phyloP scores from a whole-genome alignment of 352 stramenopile species.

The Pythium pectinolyticum region DNA sequence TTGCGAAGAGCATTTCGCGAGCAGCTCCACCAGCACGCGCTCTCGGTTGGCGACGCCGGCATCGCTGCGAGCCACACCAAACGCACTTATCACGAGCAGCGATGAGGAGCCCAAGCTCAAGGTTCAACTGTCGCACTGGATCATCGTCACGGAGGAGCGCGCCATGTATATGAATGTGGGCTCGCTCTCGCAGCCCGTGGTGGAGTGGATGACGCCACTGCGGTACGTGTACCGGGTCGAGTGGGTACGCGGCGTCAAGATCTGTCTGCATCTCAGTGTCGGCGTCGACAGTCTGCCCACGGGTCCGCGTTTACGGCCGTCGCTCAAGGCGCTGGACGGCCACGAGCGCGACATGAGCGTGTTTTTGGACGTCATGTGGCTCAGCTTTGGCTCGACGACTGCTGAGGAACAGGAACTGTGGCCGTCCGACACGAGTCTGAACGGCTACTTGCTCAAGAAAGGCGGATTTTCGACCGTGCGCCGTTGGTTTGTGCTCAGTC shows the following conservation, averaged over 20 bases:
- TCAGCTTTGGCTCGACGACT: constrained; percentile 78
- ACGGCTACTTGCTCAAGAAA: constrained; percentile 84
- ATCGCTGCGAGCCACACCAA: not conserved
- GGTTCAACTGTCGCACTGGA: constrained; percentile 80
- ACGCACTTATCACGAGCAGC: too few relatives aligned
- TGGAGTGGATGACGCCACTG: constrained; percentile 89
- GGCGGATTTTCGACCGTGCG: constrained; percentile 75
- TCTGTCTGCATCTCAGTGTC: constrained; percentile 81
- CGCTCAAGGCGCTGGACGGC: constrained; percentile 65
- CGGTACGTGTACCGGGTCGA: constrained; percentile 86
- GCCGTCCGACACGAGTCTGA: constrained; percentile 87
- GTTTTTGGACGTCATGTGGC: constrained; percentile 88
- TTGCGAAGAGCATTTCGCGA: constrained; percentile 58
- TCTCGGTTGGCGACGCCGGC: constrained; percentile 25
- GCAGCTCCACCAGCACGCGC: constrained; percentile 23
- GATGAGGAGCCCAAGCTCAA: constrained; percentile 52
- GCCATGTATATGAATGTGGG: constrained; percentile 86
- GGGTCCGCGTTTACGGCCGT: constrained; percentile 67
- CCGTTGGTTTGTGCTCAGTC: constrained; percentile 87
- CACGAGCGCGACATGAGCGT: constrained; percentile 86
- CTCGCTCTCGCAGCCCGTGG: constrained; percentile 68
- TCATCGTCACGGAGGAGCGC: constrained; percentile 87
- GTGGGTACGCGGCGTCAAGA: constrained; percentile 57
- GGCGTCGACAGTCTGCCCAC: constrained; percentile 84
- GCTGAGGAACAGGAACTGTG: constrained; percentile 87